Base-by-base conservation (phyloP, 2,329 filamentous ascomycete species). In the Xylariaceae sp. region DNA sequence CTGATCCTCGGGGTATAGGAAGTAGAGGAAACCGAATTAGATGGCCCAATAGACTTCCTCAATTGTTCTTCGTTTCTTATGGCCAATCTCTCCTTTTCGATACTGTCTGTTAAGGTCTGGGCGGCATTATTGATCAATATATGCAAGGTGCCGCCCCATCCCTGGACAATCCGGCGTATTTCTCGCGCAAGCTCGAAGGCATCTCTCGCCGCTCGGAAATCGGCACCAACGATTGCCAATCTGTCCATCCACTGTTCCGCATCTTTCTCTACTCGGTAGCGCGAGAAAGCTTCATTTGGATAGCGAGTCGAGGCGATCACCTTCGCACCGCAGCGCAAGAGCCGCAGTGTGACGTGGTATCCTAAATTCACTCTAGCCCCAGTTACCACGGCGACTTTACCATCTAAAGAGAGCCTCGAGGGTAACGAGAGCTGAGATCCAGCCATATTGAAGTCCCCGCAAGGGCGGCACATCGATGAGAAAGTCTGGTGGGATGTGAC, bases 41-140 rank as follows among this genome's bases (percentile, higher is more conserved):
- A 51, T 19, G 21, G 32, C 16, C 12, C 15, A 7, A 16, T 40
- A n/a, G 54, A 49, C 1, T n/a, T 7, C n/a, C 43, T 30, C 15
- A 55, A 16, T 34, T 30, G 10, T 29, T 47, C 22, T 16, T 55
- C 53, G 15, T 42, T 39, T 13, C 30, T 26, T 13, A 56, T 41
- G 16, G 50, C 39, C 6, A 8, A 21, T 5, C n/a, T 44, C 36
- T 53, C 54, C 19, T 56, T 50, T 10, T 53, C 36, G 29, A 53
- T 47, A 12, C 50, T 51, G 15, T 56, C 54, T 13, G 54, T 56
- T 2, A 56, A 18, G 0, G 50, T 56, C 42, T 56, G 50, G 7
- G 54, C 54, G 15, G 50, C 50, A 30, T 56, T 56, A 22, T 56
- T 56, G 42, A 56, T 44, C 19, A 56, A 30, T 29, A 56, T 56